Evolutionary conservation across 2,329 filamentous ascomycete genomes (phyloP), one percentile per base, ranked within the genome.

Genomic region (Leptosphaerulina australis): DNA sequence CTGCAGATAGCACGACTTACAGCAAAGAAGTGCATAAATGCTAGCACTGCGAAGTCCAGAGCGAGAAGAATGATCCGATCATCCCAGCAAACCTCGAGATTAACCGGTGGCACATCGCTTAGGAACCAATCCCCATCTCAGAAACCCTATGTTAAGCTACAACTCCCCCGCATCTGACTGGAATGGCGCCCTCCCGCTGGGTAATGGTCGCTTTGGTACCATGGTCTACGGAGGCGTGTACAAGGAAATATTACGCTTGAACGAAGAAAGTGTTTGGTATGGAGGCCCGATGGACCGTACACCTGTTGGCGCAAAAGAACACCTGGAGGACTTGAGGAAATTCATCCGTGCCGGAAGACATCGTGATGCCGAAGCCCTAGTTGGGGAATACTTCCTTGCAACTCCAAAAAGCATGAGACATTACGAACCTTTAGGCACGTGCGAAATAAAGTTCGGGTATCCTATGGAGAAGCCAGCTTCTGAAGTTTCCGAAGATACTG

Each of bases 151-250:
- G 40, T 39, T 56, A 21, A 39, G 45, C 44, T 56, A 53, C 31
- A 22, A 28, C 29, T 36, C 38, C 40, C 53, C 53, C 36, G 53
- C 53, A 46, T 48, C 43, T 36, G 24, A 65, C 48, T 77, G 74
- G 72, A 64, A 72, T 40, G 66, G 75, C 49, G 74, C 76, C 20
- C 64, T 81, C 1, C 78, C 78, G 2, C 67, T 81, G 38, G 78
- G 79, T 8, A 81, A 81, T 58, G 79, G 79, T 17, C 72, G 78
- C 37, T 62, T 77, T 1, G 75, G 75, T 4, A 71, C 67, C 11
- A 79, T 80, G 76, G 63, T 79, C 8, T 76, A 78, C 60, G 77
- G 78, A 20, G 69, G 74, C 18, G 74, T 75, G 4, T 59, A 66
- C 22, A 76, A 68, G 3, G 78, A 81, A 51, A 63, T 75, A 11